Base-by-base conservation (phyloP, 148 eudicot genomes). In the Rhododendron simsii region DNA sequence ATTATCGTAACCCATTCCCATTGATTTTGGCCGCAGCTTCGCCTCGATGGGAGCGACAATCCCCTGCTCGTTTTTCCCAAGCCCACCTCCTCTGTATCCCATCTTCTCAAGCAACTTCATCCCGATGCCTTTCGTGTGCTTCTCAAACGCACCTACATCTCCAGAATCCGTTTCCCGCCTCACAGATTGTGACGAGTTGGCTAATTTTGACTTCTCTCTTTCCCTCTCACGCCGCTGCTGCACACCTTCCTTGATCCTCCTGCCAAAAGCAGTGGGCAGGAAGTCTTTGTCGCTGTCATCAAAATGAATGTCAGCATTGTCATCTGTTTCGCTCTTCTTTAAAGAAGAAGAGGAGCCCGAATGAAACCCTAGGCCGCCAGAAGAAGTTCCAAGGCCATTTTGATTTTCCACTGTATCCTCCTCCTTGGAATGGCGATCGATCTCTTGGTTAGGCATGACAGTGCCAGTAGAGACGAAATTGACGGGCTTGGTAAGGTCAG, bases 1-100 rank as follows among this genome's bases (percentile, higher is more conserved):
- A 33, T 94, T 95, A 81, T 96, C 92, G 84, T 90, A 96, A 50
- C 99, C 99, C 95, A 96, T 94, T 57, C 99, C 99, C 99, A 94
- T 95, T 81, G 88, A 88, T 89, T 91, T 93, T 0, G 98, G 98
- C 79, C 99, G 95, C 89, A 94, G 45, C 87, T 93, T 95, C 2
- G 92, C 98, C 87, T 95, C 94, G 86, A 96, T 89, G 2, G 99
- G 99, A 87, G 95, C 93, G n/a, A 93, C 91, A 78, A 94, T 94
- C 44, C 98, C 98, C 85, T 96, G 98, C 85, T 83, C 92, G 53
- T 95, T 93, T 89, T 92, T 95, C 55, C 99, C 98, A 37, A 96
- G 91, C 8, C 99, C 99, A 55, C 94, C 98, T 63, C 96, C 98
- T 85, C 85, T 92, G 61, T 96, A 95, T 45, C 98, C 99, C 98